Conservation (phyloP, 2,329 filamentous ascomycete species). For the Hymenoscyphus fraxineus region DNA sequence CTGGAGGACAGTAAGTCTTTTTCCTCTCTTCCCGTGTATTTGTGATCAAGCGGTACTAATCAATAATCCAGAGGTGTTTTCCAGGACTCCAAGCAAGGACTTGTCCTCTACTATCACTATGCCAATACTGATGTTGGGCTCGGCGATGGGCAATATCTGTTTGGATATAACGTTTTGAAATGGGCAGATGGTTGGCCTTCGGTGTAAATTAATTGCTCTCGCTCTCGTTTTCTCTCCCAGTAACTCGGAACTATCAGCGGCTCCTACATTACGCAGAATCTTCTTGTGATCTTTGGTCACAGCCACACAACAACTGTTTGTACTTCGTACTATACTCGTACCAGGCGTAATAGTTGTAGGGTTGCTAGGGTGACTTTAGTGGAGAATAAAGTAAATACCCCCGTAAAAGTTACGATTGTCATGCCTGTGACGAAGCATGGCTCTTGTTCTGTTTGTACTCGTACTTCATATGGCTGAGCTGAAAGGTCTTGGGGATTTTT, state of each 20-base stretch:
- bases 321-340: too few relatives aligned
- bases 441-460: too few relatives aligned
- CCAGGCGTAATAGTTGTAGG: too few relatives aligned
- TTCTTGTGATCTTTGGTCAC: not conserved
- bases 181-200: constrained; percentile 45
- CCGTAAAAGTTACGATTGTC: too few relatives aligned
- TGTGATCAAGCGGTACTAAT: not conserved
- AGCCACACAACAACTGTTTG: not conserved
- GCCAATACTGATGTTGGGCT: constrained; percentile 51
- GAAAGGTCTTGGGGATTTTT: not conserved
- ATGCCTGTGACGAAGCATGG: too few relatives aligned
- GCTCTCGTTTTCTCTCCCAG: not conserved
- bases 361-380: too few relatives aligned
- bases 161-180: constrained; percentile 44
- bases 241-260: not conserved
- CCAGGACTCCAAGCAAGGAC: constrained; percentile 45
- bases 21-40: not conserved
- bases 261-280: not conserved
- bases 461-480: not conserved
- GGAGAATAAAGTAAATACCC: too few relatives aligned
- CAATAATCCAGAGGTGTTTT: constrained; percentile 46
- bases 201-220: constrained; percentile 29
- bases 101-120: constrained; percentile 62
- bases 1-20: constrained; percentile 52
- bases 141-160: constrained; percentile 43